Base-by-base conservation (phyloP, 2,329 filamentous ascomycete genomes). In the Venturia aucupariae region DNA sequence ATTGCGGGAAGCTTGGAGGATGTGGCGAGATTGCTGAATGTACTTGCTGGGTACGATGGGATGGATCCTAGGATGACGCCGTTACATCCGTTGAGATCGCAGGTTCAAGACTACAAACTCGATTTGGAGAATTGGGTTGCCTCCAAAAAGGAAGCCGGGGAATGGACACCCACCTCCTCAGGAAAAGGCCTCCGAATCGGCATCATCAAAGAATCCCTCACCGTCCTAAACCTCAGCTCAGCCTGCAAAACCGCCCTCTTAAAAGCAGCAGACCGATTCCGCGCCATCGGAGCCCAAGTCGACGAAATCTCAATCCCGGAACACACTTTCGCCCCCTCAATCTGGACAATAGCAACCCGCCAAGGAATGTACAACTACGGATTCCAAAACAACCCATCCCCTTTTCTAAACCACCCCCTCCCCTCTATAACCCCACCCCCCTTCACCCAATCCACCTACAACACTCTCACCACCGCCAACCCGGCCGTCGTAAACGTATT, bases 291-390 rank as follows among this genome's bases (percentile, higher is more conserved):
- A 4, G 80, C 79, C 2, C 68, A 71, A 2, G 79, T 82, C 10
- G 68, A 72, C 19, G 76, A 81, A 27, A 70, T 82, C 2, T 79
- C 76, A 1, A 71, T 82, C 4, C 80, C 81, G 1, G 73, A 81
- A 68, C 81, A 84, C 68, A 67, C 71, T 19, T 69, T 75, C 17
- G 81, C 77, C 0, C 75, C 79, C 0, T 71, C 76, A 0, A 78
- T 84, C 66, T 83, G 81, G 80, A 81, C 81, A 1, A 68, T 75
- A 13, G 71, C 71, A 0, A 70, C 72, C 6, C 69, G 73, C 13
- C 69, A 72, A 8, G 68, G 66, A 35, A 74, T 76, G 63, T 69
- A 69, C 2, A 64, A 60, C 11, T 66, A 70, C 42, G 71, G 68
- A 35, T 65, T 75, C 30, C 64, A 68, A 41, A 73, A 73, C 65